Evolutionary conservation across 2,329 filamentous ascomycete genomes (phyloP).

Genomic region (Cladobotryum protrusum): DNA sequence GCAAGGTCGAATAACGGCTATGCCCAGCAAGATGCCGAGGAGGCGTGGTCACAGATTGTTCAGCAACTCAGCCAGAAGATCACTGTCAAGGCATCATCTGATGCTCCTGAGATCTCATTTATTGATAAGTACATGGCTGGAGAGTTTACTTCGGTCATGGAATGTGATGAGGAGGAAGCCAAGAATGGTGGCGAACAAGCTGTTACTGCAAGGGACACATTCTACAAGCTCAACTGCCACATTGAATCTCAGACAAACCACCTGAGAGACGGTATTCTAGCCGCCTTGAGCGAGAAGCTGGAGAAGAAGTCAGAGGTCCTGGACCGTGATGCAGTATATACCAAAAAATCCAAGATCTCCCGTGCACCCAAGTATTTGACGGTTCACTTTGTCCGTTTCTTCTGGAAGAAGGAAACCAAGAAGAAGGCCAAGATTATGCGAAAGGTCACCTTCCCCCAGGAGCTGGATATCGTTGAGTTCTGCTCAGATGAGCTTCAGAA

Average conservation of each 20-base stretch:
- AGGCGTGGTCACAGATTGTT: slow-evolving; percentile 95
- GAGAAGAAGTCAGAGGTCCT: slow-evolving; percentile 81
- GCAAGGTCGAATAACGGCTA: slow-evolving; percentile 76
- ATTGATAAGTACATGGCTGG: slow-evolving; percentile 89
- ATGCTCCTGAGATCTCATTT: slow-evolving; percentile 57
- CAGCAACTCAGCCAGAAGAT: slow-evolving; percentile 75
- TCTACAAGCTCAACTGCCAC: slow-evolving; percentile 93
- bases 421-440: slow-evolving; percentile 99
- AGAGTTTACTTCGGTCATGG: slow-evolving; percentile 68
- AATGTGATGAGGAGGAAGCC: slow-evolving; percentile 77
- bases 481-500: slow-evolving; percentile 85
- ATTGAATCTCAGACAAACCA: slow-evolving; percentile 86
- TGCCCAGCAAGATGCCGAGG: slow-evolving; percentile 97
- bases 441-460: slow-evolving; percentile 92
- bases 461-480: slow-evolving; percentile 90
- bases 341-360: slow-evolving; percentile 83
- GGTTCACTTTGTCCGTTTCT: slow-evolving; percentile 96
- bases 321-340: slow-evolving; percentile 75
- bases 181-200: slow-evolving; percentile 68
- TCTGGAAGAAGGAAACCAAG: slow-evolving; percentile 90
- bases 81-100: slow-evolving; percentile 51
- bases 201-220: slow-evolving; percentile 62
- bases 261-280: slow-evolving; percentile 77
- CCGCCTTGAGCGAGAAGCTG: slow-evolving; percentile 77
- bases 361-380: slow-evolving; percentile 91